Evolutionary conservation across 2,329 filamentous ascomycete species (phyloP), one percentile per base, ranked within the genome.

Genomic region (Chalaropsis thielavioides): DNA sequence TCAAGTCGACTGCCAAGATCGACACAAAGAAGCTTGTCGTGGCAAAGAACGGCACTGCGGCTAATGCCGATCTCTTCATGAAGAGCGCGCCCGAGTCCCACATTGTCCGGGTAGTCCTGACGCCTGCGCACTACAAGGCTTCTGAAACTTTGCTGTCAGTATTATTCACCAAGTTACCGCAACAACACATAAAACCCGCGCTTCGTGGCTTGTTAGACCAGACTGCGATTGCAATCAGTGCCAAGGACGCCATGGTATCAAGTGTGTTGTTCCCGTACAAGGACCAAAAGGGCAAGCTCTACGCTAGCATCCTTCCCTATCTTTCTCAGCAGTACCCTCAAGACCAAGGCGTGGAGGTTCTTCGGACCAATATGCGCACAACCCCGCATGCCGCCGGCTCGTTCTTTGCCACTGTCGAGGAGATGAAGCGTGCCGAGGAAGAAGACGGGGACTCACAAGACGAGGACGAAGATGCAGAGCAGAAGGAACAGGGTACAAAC

Each of bases 241-340:
- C 86, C 72, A 85, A 84, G 71, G 79, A 85, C 40, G 87, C 88
- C 51, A 89, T 96, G 81, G 72, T 94, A 11, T 84, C 90, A 5
- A 92, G 90, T 72, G 85, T 95, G 13, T 77, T 96, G 67, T 90
- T 94, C 73, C 89, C 90, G 0, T 83, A 85, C 73, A 76, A 84
- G 68, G 78, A 85, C 71, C 77, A 82, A 71, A 80, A 85, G 72
- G 82, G 86, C 51, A 78, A 83, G 68, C 81, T 83, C 62, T 83
- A 85, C 67, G 80, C 88, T 35, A 94, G 87, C 72, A 86, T 96
- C 60, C 75, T 96, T 60, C 92, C 92, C 0, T 88, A 95, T 70
- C 76, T 96, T 31, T 82, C 84, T 7, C 81, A 85, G 64, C 80
- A 83, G 62, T 89, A 85, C 70, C 79, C 84, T 0, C 73, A 80